These are phyloP conservation scores for Diaporthe sp. DNA, from an alignment of 2,329 filamentous ascomycete genomes.

Conservation along the genomic window DNA sequence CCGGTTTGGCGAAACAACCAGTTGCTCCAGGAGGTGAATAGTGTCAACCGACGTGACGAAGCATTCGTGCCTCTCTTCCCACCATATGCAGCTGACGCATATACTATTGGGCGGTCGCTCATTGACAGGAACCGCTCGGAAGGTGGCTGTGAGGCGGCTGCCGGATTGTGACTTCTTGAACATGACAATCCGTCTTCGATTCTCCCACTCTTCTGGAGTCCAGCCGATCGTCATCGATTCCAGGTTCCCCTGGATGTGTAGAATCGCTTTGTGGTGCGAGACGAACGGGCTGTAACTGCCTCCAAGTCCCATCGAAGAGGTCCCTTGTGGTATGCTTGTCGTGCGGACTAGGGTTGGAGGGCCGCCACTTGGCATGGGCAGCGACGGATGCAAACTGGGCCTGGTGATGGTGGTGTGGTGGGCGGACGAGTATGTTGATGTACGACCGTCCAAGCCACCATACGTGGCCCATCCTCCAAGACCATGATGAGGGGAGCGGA, in stretches of 20 bases:
- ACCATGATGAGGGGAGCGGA: constrained; percentile 47
- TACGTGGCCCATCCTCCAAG: constrained; percentile 49
- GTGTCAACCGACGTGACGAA: constrained; percentile 98
- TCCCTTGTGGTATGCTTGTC: constrained; percentile 63
- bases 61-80: constrained; percentile 91
- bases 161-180: constrained; percentile 88
- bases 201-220: constrained; percentile 84
- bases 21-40: constrained; percentile 91
- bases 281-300: constrained; percentile 81
- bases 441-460: constrained; percentile 57
- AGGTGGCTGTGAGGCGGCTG: constrained; percentile 84
- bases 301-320: constrained; percentile 53
- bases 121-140: constrained; percentile 82
- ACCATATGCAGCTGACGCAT: constrained; percentile 97
- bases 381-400: constrained; percentile 63
- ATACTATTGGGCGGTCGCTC: constrained; percentile 88
- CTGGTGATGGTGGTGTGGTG: constrained; percentile 61
- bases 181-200: constrained; percentile 86
- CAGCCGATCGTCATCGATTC: constrained; percentile 87
- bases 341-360: constrained; percentile 69
- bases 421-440: constrained; percentile 59
- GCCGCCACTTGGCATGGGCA: constrained; percentile 56
- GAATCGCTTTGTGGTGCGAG: constrained; percentile 78
- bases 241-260: constrained; percentile 89
- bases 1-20: constrained; percentile 80